Percentiles rank a stretch among this genome's conserved stretches.
Conservation (phyloP, 1,139 yeast species). For the Ogataea hybrid region DNA sequence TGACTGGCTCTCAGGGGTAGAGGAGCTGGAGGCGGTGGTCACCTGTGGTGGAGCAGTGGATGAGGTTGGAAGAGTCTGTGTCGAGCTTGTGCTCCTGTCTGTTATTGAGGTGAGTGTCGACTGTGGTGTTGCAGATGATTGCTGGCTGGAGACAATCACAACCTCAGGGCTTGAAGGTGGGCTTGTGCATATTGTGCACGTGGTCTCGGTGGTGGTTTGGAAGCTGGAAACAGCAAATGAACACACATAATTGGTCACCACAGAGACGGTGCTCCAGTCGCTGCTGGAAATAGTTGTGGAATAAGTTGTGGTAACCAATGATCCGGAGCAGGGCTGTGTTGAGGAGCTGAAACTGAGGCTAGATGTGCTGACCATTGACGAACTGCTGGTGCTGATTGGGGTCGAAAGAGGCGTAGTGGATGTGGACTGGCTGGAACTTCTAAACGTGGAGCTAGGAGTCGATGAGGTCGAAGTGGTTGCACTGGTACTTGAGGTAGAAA, state of each 20-base stretch:
- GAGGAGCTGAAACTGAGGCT: neutral
- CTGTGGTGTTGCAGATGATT: too few relatives aligned
- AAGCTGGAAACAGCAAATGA: constrained; percentile 2
- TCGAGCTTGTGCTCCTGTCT: neutral
- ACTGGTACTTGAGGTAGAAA: neutral
- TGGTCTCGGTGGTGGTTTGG: constrained; percentile 10
- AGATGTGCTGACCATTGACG: neutral
- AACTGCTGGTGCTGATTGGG: too few relatives aligned
- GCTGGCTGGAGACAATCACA: too few relatives aligned
- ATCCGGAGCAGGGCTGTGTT: constrained; percentile 1
- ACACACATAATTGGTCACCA: neutral
- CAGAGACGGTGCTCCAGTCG: neutral
- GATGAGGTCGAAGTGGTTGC: neutral
- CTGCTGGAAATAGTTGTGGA: constrained; percentile 3
- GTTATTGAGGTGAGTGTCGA: neutral
- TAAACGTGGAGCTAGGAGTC: neutral
- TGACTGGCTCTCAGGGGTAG: neutral
- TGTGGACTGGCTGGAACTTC: neutral
- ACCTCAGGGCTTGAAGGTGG: neutral
- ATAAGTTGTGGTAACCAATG: constrained; percentile 1
- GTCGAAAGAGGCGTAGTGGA: neutral
- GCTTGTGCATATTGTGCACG: constrained; percentile 9
- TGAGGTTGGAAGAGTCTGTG: too few relatives aligned
- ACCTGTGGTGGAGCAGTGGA: too few relatives aligned
- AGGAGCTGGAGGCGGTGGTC: neutral